Evolutionary conservation across 768 basidiomycete species (phyloP).

Genomic region (Mycena galopus): DNA sequence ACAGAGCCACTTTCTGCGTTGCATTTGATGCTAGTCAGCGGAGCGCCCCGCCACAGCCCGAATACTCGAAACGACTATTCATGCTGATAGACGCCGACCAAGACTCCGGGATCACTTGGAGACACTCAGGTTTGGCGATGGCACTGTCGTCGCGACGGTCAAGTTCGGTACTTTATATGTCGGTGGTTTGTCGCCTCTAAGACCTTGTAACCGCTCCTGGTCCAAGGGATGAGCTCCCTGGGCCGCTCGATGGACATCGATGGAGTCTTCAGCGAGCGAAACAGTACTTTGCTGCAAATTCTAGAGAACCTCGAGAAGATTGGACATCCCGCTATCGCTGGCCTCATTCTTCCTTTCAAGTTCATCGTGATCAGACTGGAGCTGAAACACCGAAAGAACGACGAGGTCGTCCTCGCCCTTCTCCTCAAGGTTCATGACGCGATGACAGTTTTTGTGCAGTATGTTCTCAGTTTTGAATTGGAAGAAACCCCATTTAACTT

Average conservation of each 20-base stretch:
- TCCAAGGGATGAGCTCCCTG: not conserved
- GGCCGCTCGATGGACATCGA: not conserved
- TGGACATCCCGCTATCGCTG: not conserved
- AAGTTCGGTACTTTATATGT: too few species aligned
- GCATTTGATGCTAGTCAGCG: too few species aligned
- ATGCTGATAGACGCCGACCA: too few species aligned
- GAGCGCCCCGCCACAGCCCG: too few species aligned
- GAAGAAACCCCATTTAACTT: not conserved
- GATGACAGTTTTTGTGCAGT: not conserved
- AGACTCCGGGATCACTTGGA: too few species aligned
- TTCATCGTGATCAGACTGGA: not conserved
- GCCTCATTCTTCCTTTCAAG: not conserved
- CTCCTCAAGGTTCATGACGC: conserved; percentile 5
- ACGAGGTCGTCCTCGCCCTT: not conserved
- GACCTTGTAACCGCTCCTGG: too few species aligned
- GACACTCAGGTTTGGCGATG: too few species aligned
- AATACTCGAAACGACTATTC: too few species aligned
- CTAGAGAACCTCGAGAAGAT: not conserved
- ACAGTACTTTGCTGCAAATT: not conserved
- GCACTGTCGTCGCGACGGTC: too few species aligned
- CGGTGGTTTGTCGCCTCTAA: too few species aligned
- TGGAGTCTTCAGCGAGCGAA: not conserved
- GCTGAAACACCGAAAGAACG: not conserved
- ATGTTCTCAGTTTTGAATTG: not conserved
- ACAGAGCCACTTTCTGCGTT: too few species aligned